A percentile compares a stretch with the other conserved stretches of the same genome.
These are phyloP conservation scores for Fusarium sp. DNA, from an alignment of 2,329 filamentous ascomycete species.

Conservation along the genomic window DNA sequence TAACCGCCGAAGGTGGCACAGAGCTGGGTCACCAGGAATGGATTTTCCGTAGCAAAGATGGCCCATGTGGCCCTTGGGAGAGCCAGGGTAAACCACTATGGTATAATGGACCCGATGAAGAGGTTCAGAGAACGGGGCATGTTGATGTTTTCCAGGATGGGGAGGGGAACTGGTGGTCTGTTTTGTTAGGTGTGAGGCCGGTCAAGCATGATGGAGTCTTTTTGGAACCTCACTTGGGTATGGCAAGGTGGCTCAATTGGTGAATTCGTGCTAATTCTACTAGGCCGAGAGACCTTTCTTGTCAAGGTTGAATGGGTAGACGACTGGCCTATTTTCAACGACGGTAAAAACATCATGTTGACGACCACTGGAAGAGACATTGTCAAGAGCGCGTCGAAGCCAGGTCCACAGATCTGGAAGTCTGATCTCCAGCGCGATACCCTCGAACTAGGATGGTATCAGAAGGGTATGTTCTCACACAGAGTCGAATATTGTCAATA, in stretches of 20 bases:
- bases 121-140: conserved; percentile 56
- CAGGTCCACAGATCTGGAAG: conserved; percentile 8
- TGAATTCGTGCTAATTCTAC: not conserved
- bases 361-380: conserved; percentile 29
- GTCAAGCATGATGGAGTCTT: conserved; percentile 16
- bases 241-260: fast-evolving
- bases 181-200: conserved; percentile 39
- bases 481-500: fast-evolving
- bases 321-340: conserved; percentile 43
- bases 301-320: conserved; percentile 43
- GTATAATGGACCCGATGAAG: conserved; percentile 58
- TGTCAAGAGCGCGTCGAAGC: not conserved
- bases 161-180: conserved; percentile 40
- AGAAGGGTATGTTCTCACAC: conserved; percentile 32
- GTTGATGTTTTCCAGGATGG: conserved; percentile 43
- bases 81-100: conserved; percentile 45
- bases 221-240: conserved; percentile 42
- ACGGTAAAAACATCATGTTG: conserved; percentile 39
- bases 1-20: conserved; percentile 44
- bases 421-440: conserved; percentile 27
- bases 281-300: conserved; percentile 43
- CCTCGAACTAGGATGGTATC: conserved; percentile 44
- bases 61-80: conserved; percentile 62
- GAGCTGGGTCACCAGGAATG: conserved; percentile 61
- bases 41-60: conserved; percentile 58